Base-by-base conservation (phyloP, 805 yeast genomes). In the Candida peoriensis region DNA sequence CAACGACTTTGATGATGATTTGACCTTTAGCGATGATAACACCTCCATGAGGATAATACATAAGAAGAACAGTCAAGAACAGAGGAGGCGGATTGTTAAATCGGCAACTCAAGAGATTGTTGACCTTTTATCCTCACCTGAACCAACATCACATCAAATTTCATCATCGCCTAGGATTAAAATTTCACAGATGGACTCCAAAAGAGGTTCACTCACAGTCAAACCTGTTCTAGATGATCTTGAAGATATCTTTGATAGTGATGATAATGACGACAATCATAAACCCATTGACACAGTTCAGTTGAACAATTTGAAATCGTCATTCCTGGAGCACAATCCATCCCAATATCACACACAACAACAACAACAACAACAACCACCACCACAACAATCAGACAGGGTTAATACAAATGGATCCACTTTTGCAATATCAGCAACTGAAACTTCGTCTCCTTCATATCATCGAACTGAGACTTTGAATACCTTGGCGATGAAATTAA, bases 371-470 rank as follows among this genome's bases (percentile, higher is more conserved):
- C 10, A 8, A 20, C 22, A 20, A 20, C 22, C 22, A 20, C 22
- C 8, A 10, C 8, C 8, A 8, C 8, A 20, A 30, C 10, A 8
- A 20, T 20, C 10, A 8, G 42, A 32, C 3, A 21, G 28, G 8
- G 15, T 3, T 18, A 36, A 10, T 12, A 9, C 26, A 20, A 25
- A 25, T 32, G 26, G 5, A 14, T 14, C 24, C 5, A 18, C n/a
- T n/a, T n/a, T n/a, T 8, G 7, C 14, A 2, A 45, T 45, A 3
- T 43, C 50, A 17, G 56, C 44, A 1, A 38, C 44, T 18, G 55
- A 50, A 36, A 42, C 51, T 1, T 52, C 58, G 2, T 54, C 59
- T 2, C 59, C 59, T 2, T 24, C 49, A 6, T 52, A 48, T 30
- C 58, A 54, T 28, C 38, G 47, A 25, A 40, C 45, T 4, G 57